A percentile compares a stretch with the other conserved stretches of the same genome.
phyloP scores from a whole-genome alignment of 768 basidiomycete species.

The Fibroporia radiculosa region DNA sequence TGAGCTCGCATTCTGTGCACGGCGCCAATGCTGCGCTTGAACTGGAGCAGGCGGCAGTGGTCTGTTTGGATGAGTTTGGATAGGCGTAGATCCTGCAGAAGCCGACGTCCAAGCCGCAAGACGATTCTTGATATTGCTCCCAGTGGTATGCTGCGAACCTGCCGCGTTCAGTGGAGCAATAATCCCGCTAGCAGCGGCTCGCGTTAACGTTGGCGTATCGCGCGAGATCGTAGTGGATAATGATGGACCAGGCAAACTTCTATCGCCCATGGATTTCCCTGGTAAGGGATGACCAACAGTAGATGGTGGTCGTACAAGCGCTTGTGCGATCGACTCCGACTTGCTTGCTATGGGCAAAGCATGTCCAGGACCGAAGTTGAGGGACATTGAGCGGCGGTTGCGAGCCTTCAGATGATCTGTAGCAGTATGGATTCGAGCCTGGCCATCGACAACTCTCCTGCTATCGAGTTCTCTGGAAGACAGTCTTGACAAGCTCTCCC shows the following conservation, averaged over 20 bases:
- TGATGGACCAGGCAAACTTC: slow-evolving; percentile 5
- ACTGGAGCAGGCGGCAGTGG: slow-evolving; percentile 23
- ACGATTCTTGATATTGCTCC: slow-evolving; percentile 38
- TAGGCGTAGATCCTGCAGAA: slow-evolving; percentile 14
- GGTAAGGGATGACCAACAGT: slow-evolving; percentile 2
- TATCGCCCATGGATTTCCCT: not conserved
- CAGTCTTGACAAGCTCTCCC: not conserved
- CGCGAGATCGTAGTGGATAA: slow-evolving; percentile 14
- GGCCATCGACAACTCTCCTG: slow-evolving; percentile 27
- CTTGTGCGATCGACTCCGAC: slow-evolving; percentile 15
- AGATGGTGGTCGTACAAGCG: not conserved
- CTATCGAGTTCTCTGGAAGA: not conserved
- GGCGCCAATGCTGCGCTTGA: slow-evolving; percentile 13
- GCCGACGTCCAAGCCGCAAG: slow-evolving; percentile 38
- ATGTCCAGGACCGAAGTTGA: slow-evolving; percentile 35
- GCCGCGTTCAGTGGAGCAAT: slow-evolving; percentile 29
- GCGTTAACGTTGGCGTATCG: slow-evolving; percentile 35
- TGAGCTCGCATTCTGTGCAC: not conserved
- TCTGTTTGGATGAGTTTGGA: slow-evolving; percentile 18
- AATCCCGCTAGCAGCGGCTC: slow-evolving; percentile 34
- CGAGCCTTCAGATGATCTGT: slow-evolving; percentile 38
- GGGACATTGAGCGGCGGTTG: slow-evolving; percentile 60
- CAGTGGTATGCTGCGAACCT: slow-evolving; percentile 25
- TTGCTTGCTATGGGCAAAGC: slow-evolving; percentile 14
- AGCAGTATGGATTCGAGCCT: too few relatives aligned